Percentiles rank a stretch among this genome's conserved stretches.
Conservation (phyloP, 352 stramenopile genomes). For the Aphanomyces invadans region DNA sequence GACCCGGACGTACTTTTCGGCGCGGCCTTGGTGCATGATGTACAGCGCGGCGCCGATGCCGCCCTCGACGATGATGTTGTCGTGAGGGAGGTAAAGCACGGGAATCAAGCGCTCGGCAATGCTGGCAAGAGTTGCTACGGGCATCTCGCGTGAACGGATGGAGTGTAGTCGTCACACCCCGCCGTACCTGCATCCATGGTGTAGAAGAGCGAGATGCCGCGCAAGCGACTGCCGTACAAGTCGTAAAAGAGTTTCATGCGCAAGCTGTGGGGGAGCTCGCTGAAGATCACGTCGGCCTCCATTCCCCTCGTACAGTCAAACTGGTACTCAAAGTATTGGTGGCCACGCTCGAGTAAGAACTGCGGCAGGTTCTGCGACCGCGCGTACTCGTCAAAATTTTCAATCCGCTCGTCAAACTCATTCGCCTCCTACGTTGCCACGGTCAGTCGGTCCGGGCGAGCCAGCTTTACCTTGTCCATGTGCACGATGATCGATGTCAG, state of each 20-base stretch:
- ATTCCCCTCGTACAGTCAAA: constrained; percentile 58
- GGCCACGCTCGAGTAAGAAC: constrained; percentile 46
- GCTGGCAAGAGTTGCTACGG: constrained; percentile 20
- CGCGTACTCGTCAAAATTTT: constrained; percentile 60
- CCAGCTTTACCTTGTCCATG: constrained; percentile 47
- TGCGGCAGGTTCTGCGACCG: constrained; percentile 51
- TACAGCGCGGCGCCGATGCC: constrained; percentile 61
- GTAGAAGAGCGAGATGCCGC: constrained; percentile 39
- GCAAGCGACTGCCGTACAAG: constrained; percentile 47
- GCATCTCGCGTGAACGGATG: too few species aligned
- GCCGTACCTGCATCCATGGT: background rate
- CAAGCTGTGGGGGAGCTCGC: constrained; percentile 63
- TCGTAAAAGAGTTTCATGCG: constrained; percentile 65
- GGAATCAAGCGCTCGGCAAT: constrained; percentile 53
- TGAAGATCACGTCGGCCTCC: constrained; percentile 60
- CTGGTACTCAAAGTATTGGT: constrained; percentile 66
- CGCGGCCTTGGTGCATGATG: constrained; percentile 56
- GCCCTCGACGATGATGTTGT: constrained; percentile 60
- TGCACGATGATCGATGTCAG: constrained; percentile 70
- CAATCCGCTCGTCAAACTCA: constrained; percentile 54
- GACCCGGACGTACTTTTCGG: constrained; percentile 20
- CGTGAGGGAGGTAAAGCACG: constrained; percentile 63
- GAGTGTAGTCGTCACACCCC: too few species aligned
- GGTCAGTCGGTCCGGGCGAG: too few species aligned
- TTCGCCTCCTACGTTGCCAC: constrained; percentile 38